Evolutionary conservation across 768 basidiomycete species (phyloP).

Genomic region (Tylopilus vinaceipallidus): DNA sequence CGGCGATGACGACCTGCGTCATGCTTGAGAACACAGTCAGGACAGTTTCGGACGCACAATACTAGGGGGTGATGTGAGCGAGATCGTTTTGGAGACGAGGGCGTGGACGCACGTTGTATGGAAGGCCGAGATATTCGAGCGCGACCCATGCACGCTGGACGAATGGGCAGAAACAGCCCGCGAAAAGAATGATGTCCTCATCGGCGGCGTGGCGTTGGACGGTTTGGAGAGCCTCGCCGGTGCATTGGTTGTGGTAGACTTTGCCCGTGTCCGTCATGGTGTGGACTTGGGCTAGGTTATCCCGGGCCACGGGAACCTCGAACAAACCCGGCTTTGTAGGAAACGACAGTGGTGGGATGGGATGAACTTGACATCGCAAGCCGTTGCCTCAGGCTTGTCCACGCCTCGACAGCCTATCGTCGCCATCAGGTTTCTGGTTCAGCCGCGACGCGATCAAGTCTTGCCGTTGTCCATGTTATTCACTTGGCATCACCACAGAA

Average conservation of each 20-base stretch:
- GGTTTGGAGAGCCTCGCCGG: constrained; percentile 55
- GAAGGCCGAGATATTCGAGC: constrained; percentile 65
- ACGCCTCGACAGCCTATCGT: no score
- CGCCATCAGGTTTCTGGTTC: no score
- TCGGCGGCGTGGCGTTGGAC: constrained; percentile 46
- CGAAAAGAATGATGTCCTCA: constrained; percentile 64
- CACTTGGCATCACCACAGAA: no score
- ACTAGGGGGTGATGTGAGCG: constrained; percentile 25
- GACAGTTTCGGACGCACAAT: constrained; percentile 34
- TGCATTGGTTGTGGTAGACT: constrained; percentile 40
- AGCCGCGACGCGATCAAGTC: no score
- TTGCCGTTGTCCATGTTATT: no score
- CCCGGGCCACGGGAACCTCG: no score
- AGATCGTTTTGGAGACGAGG: background rate
- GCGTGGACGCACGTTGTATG: constrained; percentile 57
- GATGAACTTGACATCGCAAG: no score
- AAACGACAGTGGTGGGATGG: no score
- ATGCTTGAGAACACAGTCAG: background rate
- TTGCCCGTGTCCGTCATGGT: constrained; percentile 38
- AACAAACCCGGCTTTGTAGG: no score
- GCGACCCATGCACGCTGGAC: constrained; percentile 81
- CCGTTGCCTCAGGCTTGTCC: no score
- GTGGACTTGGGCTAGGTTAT: no score
- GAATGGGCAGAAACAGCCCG: constrained; percentile 76
- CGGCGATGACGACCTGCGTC: background rate